Evolutionary conservation across 345 rosid genomes (phyloP), one percentile per base, ranked within the genome.

Genomic region (Eucalyptus paniculata): DNA sequence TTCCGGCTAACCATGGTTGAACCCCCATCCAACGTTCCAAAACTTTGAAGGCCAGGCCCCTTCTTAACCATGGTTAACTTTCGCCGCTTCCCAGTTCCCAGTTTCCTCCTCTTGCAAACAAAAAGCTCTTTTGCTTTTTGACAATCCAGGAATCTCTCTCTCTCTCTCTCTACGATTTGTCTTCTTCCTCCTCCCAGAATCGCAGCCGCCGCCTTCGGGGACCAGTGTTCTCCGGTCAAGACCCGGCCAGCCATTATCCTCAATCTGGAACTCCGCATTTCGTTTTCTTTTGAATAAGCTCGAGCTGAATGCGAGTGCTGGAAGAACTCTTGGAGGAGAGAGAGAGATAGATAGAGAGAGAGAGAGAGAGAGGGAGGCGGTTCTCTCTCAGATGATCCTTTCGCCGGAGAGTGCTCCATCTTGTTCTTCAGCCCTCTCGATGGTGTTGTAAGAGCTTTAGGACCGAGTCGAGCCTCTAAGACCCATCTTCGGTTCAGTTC

Each of bases 61-160:
- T 9, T 21, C 47, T 77, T 77, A 40, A 77, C 85, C 90, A 88
- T 86, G 90, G 93, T 91, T 90, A 89, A 58, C 34, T 56, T 47
- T 85, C 89, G 92, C 93, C 93, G 93, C 88, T 89, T 87, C 32
- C 40, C 14, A 45, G 34, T 83, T 45, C 60, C 58, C 26, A 44
- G 37, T 83, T 24, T 49, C 56, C 80, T 69, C 60, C 81, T 21
- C 50, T 67, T 88, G n/a, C 86, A 37, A 50, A 77, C 47, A 40
- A 77, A 77, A 77, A 40, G 85, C 85, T 11, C 28, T 37, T 37
- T 21, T 11, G 47, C 85, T 21, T 77, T 77, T 77, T 77, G 85
- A 77, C 85, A 40, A 21, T 77, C 47, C 85, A 77, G 44, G 77
- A 88, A 34, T 88, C 85, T 80, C 89, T 80, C 51, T 60, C 89